Evolutionary conservation across 208 protist genomes (phyloP).

Genomic region (Acanthamoeba triangularis): DNA sequence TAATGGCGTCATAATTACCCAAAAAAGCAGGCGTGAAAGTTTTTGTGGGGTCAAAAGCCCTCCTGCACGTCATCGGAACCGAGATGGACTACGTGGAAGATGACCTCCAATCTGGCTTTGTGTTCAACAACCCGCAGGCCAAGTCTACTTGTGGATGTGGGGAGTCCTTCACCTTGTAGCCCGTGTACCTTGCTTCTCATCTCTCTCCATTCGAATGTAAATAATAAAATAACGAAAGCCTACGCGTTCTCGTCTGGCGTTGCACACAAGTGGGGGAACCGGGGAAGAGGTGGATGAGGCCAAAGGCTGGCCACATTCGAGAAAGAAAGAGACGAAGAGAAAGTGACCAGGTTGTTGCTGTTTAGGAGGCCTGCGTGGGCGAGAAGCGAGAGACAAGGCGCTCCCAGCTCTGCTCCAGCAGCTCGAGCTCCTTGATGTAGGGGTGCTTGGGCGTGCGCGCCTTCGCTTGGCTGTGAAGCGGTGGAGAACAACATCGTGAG

Average conservation of each 20-base stretch:
- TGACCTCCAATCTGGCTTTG: conserved; percentile 97
- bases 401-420: conserved; percentile 74
- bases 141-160: conserved; percentile 97
- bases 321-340: not conserved
- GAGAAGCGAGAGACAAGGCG: conserved; percentile 65
- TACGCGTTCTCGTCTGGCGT: too few relatives aligned
- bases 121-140: conserved; percentile 98
- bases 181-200: not conserved
- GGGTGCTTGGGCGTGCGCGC: conserved; percentile 71
- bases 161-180: conserved; percentile 94
- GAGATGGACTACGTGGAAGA: conserved; percentile 97
- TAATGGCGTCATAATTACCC: not conserved
- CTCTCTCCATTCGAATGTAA: not conserved
- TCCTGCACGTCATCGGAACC: conserved; percentile 98
- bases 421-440: conserved; percentile 72
- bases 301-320: not conserved
- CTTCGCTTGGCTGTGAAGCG: conserved; percentile 60
- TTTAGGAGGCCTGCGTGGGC: conserved; percentile 45
- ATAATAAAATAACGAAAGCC: not conserved
- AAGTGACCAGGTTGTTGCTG: not conserved
- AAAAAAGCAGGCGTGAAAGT: conserved; percentile 93
- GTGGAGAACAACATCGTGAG: not conserved
- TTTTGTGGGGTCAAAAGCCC: conserved; percentile 95
- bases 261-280: not conserved
- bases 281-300: not conserved